Conservation (phyloP, 192 early-diverging fungal genomes). For the Funneliformis geosporum region DNA sequence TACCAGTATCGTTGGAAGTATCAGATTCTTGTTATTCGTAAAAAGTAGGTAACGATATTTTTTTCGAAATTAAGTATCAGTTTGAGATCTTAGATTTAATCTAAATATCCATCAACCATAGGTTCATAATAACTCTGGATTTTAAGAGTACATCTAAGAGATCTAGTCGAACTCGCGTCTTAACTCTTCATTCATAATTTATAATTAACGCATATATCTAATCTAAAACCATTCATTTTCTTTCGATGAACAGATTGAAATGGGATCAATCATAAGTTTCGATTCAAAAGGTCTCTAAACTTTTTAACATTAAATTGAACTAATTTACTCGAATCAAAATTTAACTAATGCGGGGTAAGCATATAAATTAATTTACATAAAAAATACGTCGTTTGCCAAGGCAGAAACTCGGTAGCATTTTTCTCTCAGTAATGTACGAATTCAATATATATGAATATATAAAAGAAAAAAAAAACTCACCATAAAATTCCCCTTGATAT, state of each 20-base stretch:
- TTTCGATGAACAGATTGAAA: too few relatives aligned
- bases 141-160: background rate
- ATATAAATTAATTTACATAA: background rate
- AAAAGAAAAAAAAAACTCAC: background rate
- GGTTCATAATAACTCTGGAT: background rate
- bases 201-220: too few relatives aligned
- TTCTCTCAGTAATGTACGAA: background rate
- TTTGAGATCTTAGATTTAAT: background rate
- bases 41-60: background rate
- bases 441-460: background rate
- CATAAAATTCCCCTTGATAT: slow-evolving; percentile 22
- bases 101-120: background rate
- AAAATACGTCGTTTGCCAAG: background rate
- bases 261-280: too few relatives aligned
- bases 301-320: too few relatives aligned
- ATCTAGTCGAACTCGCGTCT: background rate
- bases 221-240: too few relatives aligned
- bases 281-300: too few relatives aligned
- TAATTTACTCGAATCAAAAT: background rate
- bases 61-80: background rate
- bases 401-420: background rate
- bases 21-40: slow-evolving; percentile 42
- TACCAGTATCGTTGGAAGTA: slow-evolving; percentile 49
- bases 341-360: background rate
- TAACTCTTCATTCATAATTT: too few relatives aligned